A percentile compares a stretch with the other conserved stretches of the same genome.
Evolutionary conservation across 768 basidiomycete species (phyloP).

Genomic region (Kondoa malvinella): DNA sequence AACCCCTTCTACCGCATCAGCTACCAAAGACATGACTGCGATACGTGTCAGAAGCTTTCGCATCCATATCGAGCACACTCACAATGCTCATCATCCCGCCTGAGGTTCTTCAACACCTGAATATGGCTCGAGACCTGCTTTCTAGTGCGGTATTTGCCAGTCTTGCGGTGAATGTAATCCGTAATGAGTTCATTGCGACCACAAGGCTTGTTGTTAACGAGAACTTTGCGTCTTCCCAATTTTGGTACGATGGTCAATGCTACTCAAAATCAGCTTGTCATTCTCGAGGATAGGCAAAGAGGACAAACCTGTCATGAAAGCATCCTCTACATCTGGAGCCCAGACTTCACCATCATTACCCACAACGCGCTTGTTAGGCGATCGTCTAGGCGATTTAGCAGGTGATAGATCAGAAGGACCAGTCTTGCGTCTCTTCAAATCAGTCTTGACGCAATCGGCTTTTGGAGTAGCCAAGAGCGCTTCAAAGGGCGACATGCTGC

Average conservation of each 20-base stretch:
- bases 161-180: constrained; percentile 28
- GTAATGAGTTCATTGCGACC: constrained; percentile 34
- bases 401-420: constrained; percentile 13
- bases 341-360: constrained; percentile 26
- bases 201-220: constrained; percentile 30
- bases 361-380: constrained; percentile 3
- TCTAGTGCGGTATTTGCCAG: constrained; percentile 27
- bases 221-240: constrained; percentile 29
- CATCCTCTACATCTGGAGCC: constrained; percentile 24
- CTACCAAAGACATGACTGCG: constrained; percentile 24
- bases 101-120: constrained; percentile 31
- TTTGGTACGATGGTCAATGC: constrained; percentile 25
- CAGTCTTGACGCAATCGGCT: constrained; percentile 10
- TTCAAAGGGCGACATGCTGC: neutral
- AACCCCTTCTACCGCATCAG: constrained; percentile 20
- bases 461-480: neutral
- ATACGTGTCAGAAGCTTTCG: neutral
- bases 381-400: neutral
- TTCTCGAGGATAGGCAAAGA: neutral
- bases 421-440: constrained; percentile 17
- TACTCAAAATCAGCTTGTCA: neutral
- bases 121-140: constrained; percentile 34
- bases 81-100: constrained; percentile 23
- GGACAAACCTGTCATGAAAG: constrained; percentile 24
- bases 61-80: constrained; percentile 1